Percentiles rank a stretch among this genome's conserved stretches.
These are phyloP conservation scores for Neurospora sp. DNA, from an alignment of 495 filamentous ascomycete species.

Conservation along the genomic window DNA sequence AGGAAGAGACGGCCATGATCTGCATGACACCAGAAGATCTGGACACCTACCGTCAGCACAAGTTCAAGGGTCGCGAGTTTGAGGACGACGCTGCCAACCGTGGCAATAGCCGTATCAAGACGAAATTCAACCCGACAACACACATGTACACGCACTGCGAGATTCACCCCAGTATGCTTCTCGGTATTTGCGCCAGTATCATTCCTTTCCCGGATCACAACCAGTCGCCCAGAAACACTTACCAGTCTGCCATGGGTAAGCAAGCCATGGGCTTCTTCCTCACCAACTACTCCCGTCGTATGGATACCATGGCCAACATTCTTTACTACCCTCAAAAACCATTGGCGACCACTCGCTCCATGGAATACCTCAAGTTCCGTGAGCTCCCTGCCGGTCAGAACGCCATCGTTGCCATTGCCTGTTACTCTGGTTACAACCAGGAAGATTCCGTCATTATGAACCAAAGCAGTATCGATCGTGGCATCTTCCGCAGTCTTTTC, in stretches of 20 bases:
- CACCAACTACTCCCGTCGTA: constrained; percentile 88
- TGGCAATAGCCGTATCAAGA: constrained; percentile 71
- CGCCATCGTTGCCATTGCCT: constrained; percentile 93
- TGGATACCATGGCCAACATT: constrained; percentile 99
- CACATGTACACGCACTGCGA: constrained; percentile 96
- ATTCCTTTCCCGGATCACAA: constrained; percentile 99
- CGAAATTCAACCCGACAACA: constrained; percentile 67
- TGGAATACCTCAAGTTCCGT: constrained; percentile 97
- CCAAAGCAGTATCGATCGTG: constrained; percentile 94
- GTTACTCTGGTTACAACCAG: constrained; percentile 99
- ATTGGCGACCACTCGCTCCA: constrained; percentile 87
- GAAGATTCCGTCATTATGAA: constrained; percentile 99
- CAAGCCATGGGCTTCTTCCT: constrained; percentile 99
- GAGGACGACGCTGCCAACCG: constrained; percentile 30
- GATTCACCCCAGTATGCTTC: constrained; percentile 97
- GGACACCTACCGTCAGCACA: constrained; percentile 48
- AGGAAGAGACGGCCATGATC: constrained; percentile 98
- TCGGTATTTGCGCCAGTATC: constrained; percentile 96
- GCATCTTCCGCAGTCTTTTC: constrained; percentile 94
- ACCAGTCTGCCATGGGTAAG: constrained; percentile 99
- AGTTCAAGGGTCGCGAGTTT: constrained; percentile 39
- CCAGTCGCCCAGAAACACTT: constrained; percentile 95
- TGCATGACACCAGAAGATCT: constrained; percentile 96
- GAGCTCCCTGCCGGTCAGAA: constrained; percentile 97
- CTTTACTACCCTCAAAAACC: constrained; percentile 99